Evolutionary conservation across 2,329 filamentous ascomycete species (phyloP).

Genomic region (Penicillium freii): DNA sequence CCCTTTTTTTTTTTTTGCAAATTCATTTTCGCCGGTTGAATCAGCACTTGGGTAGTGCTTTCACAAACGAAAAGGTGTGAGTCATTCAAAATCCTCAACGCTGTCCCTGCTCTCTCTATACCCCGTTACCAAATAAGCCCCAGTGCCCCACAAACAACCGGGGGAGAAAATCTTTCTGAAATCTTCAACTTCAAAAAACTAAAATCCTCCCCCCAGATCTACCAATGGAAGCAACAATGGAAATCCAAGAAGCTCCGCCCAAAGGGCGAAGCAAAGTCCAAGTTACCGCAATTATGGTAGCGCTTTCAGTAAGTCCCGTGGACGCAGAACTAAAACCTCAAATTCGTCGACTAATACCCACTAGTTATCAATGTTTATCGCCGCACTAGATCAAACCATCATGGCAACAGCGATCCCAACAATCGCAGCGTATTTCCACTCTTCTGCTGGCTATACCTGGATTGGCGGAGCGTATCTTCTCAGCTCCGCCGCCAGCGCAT

Average conservation of each 20-base stretch:
- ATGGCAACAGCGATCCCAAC: conserved; percentile 62
- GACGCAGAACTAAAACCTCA: background rate
- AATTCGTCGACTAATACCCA: conserved; percentile 5
- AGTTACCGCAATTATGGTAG: conserved; percentile 28
- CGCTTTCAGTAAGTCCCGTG: conserved; percentile 23
- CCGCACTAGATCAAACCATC: conserved; percentile 51
- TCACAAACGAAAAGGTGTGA: background rate
- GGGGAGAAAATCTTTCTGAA: background rate
- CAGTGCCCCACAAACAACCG: background rate
- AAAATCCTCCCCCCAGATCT: background rate
- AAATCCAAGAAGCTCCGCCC: conserved; percentile 13
- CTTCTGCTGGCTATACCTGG: conserved; percentile 71
- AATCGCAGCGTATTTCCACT: conserved; percentile 61
- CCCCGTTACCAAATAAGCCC: background rate
- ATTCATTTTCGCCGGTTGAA: background rate
- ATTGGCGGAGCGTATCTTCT: conserved; percentile 73
- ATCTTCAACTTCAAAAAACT: background rate
- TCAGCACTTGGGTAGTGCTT: no score
- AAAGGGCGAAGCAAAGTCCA: conserved; percentile 22
- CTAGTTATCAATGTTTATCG: conserved; percentile 33
- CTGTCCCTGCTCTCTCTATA: no score
- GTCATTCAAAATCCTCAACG: background rate
- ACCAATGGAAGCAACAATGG: conserved; percentile 8
- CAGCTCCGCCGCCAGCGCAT: conserved; percentile 63
- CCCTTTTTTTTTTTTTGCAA: background rate